phyloP scores from a whole-genome alignment of 179 eudicot genomes.

The Corrigiola litoralis region DNA sequence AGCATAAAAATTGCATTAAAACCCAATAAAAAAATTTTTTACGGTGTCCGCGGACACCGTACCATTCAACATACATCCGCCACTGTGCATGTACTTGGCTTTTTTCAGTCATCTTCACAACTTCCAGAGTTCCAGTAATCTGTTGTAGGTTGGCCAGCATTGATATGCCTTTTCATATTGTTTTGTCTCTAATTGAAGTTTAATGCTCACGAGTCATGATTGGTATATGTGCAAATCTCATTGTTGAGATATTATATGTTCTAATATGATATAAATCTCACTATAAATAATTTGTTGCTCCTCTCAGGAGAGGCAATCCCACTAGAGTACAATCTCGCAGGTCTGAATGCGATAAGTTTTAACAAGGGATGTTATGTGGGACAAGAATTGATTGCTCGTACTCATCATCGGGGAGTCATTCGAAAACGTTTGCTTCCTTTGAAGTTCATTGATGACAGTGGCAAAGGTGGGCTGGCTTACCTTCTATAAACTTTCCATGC shows the following conservation, averaged over 20 bases:
- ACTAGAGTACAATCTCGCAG: slow-evolving; percentile 85
- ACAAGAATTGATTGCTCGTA: slow-evolving; percentile 93
- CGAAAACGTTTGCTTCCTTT: slow-evolving; percentile 88
- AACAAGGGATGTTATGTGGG: slow-evolving; percentile 97
- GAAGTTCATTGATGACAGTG: slow-evolving; percentile 54
- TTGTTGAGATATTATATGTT: too few relatives aligned
- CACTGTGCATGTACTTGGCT: background rate
- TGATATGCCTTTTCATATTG: background rate
- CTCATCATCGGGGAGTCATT: slow-evolving; percentile 89
- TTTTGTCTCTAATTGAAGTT: too few relatives aligned
- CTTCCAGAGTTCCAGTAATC: too few relatives aligned
- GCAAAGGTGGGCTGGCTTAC: slow-evolving; percentile 45
- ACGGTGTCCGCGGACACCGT: too few relatives aligned
- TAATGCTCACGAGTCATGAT: too few relatives aligned
- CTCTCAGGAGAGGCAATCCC: slow-evolving; percentile 90
- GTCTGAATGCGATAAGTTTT: slow-evolving; percentile 86
- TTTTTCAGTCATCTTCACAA: background rate
- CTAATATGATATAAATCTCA: too few relatives aligned
- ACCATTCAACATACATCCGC: too few relatives aligned
- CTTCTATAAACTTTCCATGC: background rate
- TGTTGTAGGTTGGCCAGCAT: too few relatives aligned
- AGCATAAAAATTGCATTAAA: too few relatives aligned
- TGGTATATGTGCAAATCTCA: too few relatives aligned
- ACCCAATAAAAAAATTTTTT: too few relatives aligned
- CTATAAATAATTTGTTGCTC: too few relatives aligned